Base-by-base conservation (phyloP, 2,329 filamentous ascomycete species). In the Leptographium lundbergii region DNA sequence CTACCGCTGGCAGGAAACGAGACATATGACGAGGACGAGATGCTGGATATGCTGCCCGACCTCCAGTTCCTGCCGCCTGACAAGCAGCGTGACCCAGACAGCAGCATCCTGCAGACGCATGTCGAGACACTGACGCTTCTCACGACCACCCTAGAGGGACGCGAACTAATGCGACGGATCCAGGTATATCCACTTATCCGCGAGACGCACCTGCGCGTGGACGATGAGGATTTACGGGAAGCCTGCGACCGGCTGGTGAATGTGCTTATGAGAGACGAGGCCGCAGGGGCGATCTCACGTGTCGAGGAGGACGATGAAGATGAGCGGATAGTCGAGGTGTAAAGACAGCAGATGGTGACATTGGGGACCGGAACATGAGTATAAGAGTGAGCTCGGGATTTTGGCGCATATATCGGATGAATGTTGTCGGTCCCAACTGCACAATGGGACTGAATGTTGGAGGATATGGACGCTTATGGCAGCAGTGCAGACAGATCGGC, bases 191-290 rank as follows among this genome's bases (percentile, higher is more conserved):
- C 91, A 0, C 85, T 97, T 54, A 77, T 97, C 24, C 80, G 94
- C 57, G 94, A 97, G 72, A 86, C 88, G 36, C 94, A 99, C 75
- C 67, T 86, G 62, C 81, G 85, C 25, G 84, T 91, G 5, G 79
- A 91, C 25, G 79, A 96, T 67, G 90, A 95, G 53, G 85, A 78
- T 19, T 89, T 97, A 2, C 79, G 81, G 64, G 91, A 96, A 65
- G 88, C 85, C 0, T 95, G 89, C 67, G 94, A 97, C 70, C 80
- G 94, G 59, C 69, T 97, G 57, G 94, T 99, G 54, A 90, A 99
- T 69, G 84, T 96, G 7, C 70, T 96, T 61, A 90, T 91, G 84
- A 78, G 89, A 59, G 89, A 91, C 52, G 91, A 75, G 56, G 71
- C 68, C 59, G 72, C 69, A 24, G 68, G 75, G 55, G 70, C 75